phyloP scores from a whole-genome alignment of 495 filamentous ascomycete species.

The Tuber borchii region DNA sequence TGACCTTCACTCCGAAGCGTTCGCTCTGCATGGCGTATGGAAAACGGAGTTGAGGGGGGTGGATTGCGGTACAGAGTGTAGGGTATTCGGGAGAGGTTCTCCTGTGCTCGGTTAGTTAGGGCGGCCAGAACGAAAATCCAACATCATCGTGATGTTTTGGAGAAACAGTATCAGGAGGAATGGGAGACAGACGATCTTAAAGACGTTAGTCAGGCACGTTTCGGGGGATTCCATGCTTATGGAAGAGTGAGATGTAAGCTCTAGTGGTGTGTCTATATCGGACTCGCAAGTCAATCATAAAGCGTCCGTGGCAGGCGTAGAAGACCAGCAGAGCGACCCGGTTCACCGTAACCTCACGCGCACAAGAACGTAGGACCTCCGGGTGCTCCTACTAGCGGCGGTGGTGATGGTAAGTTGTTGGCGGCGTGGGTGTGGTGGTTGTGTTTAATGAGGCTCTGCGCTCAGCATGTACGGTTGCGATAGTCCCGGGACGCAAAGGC shows the following conservation, averaged over 20 bases:
- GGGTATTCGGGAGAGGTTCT: conserved; percentile 35
- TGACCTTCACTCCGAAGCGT: conserved; percentile 31
- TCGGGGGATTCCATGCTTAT: conserved; percentile 40
- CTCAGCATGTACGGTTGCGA: not conserved
- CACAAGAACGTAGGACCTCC: conserved; percentile 4
- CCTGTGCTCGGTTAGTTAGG: conserved; percentile 21
- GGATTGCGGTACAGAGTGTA: conserved; percentile 30
- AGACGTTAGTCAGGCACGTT: conserved; percentile 40
- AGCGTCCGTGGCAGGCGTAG: not conserved
- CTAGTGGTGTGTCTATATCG: conserved; percentile 2
- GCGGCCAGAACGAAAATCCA: not conserved
- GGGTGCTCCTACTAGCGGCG: conserved; percentile 2
- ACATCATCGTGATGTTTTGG: not conserved
- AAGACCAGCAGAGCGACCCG: not conserved
- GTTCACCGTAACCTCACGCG: conserved; percentile 4
- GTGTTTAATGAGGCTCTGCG: conserved; percentile 1
- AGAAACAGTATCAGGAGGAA: not conserved
- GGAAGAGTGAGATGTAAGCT: not conserved
- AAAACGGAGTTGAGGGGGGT: not conserved
- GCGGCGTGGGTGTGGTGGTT: not conserved
- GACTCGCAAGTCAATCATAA: not conserved
- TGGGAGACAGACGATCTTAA: conserved; percentile 39
- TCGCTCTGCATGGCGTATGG: conserved; percentile 34
- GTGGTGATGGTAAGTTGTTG: conserved; percentile 2
- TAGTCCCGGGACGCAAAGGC: too few relatives aligned